Evolutionary conservation across 1,284 basidiomycete species (phyloP).

Genomic region (Leccinum pachyderme): DNA sequence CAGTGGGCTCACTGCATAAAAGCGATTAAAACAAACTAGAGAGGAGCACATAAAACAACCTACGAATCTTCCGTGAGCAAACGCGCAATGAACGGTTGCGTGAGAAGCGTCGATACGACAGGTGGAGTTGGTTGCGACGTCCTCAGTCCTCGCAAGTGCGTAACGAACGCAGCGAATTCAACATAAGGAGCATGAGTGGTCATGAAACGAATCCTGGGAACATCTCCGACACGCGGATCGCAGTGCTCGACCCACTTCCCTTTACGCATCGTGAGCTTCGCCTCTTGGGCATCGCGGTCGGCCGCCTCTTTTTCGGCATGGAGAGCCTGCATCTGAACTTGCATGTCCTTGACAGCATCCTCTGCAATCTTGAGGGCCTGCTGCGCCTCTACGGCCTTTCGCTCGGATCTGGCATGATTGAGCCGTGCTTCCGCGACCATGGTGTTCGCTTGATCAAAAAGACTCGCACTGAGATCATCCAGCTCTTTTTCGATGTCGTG

Average conservation of each 20-base stretch:
- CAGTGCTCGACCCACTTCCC: constrained; percentile 62
- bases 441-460: constrained; percentile 86
- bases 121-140: constrained; percentile 54
- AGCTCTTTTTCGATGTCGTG: constrained; percentile 85
- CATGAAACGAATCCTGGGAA: constrained; percentile 44
- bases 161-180: constrained; percentile 84
- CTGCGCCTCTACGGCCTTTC: constrained; percentile 81
- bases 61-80: constrained; percentile 86
- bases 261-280: constrained; percentile 33
- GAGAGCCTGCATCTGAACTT: constrained; percentile 78
- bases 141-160: constrained; percentile 77
- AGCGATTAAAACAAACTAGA: constrained; percentile 6
- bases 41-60: constrained; percentile 36
- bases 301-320: constrained; percentile 62
- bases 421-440: constrained; percentile 94
- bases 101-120: constrained; percentile 66
- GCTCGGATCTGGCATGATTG: constrained; percentile 72
- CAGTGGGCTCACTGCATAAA: constrained; percentile 72
- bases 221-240: constrained; percentile 19
- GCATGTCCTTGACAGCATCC: constrained; percentile 82
- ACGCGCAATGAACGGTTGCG: constrained; percentile 83
- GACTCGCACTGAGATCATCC: constrained; percentile 87
- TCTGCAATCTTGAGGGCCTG: constrained; percentile 81
- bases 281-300: constrained; percentile 47
- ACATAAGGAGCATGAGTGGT: constrained; percentile 76